Evolutionary conservation across 306 rosid genomes (phyloP).

Genomic region (Quercus engelmannii): DNA sequence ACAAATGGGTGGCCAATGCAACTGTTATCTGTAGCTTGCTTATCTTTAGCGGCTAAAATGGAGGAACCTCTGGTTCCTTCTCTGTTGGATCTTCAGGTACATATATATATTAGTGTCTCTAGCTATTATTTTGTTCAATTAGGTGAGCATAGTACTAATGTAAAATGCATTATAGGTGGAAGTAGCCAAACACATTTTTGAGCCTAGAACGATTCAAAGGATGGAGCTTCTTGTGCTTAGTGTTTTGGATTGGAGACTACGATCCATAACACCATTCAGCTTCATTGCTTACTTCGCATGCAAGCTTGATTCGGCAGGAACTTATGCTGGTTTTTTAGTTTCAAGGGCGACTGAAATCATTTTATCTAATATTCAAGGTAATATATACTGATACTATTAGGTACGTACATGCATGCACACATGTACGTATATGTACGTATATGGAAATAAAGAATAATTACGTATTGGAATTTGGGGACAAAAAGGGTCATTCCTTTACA

Average conservation of each 20-base stretch:
- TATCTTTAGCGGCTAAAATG: constrained; percentile 97
- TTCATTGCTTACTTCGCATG: constrained; percentile 79
- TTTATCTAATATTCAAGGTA: constrained; percentile 77
- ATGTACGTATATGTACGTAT: background rate
- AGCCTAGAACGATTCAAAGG: constrained; percentile 70
- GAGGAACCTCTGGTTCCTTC: constrained; percentile 95
- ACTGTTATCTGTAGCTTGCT: constrained; percentile 84
- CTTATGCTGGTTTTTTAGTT: constrained; percentile 54
- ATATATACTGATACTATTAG: background rate
- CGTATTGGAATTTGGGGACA: too few species aligned
- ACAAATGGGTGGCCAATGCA: constrained; percentile 90
- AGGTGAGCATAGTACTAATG: background rate
- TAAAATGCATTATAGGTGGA: constrained; percentile 48
- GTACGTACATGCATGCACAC: too few species aligned
- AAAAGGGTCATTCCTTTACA: too few species aligned
- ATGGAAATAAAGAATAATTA: background rate
- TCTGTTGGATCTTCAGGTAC: constrained; percentile 89
- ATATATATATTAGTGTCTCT: background rate
- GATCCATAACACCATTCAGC: constrained; percentile 93
- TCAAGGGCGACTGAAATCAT: constrained; percentile 82
- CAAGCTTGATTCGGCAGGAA: constrained; percentile 75
- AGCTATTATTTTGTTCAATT: constrained; percentile 6
- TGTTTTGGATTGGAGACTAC: constrained; percentile 89
- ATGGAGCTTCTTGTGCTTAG: constrained; percentile 88
- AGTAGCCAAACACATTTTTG: constrained; percentile 81